Evolutionary conservation across 1,139 yeast species (phyloP), one percentile per base, ranked within the genome.

Genomic region (Geotrichum candidum): DNA sequence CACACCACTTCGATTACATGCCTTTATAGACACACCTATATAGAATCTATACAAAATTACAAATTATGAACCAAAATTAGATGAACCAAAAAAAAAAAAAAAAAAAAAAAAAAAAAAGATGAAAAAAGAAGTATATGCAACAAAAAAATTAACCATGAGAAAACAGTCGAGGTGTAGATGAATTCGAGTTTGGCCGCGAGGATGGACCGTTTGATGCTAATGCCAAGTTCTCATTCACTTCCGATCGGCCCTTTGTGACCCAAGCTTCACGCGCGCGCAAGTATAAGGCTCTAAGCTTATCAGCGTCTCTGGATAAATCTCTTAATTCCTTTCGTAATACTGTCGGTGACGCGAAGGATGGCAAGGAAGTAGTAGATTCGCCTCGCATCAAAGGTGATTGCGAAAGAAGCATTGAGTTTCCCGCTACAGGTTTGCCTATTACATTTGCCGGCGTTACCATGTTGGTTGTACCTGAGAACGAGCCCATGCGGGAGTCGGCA

Each of bases 301-400:
- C 76, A 50, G 76, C 77, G 68, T 84, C 80, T 53, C 80, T 78
- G 73, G 96, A 90, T 1, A 84, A 81, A 4, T 55, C 60, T 35
- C 53, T 50, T 9, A 59, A 41, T 23, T 59, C 62, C 18, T 45
- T 53, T 51, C 50, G 38, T 13, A 59, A 27, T 1, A 23, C 23
- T 23, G 46, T 60, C 13, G 62, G 45, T 9, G 51, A n/a, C 1
- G 18, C 6, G 18, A 15, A 3, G 18, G 9, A 2, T 41, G 18
- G 23, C 9, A n/a, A 7, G 18, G 22, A 41, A n/a, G 48, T 3
- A n/a, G 48, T 15, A n/a, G 22, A 41, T 41, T 41, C 48, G 18
- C 48, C 48, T 9, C 48, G 48, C 48, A 41, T 6, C 22, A 41
- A 18, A 4, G 48, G 23, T 15, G 48, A 41, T 41, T 41, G 48